phyloP scores from a whole-genome alignment of 2,329 filamentous ascomycete genomes.

The Calonectria crousiana region DNA sequence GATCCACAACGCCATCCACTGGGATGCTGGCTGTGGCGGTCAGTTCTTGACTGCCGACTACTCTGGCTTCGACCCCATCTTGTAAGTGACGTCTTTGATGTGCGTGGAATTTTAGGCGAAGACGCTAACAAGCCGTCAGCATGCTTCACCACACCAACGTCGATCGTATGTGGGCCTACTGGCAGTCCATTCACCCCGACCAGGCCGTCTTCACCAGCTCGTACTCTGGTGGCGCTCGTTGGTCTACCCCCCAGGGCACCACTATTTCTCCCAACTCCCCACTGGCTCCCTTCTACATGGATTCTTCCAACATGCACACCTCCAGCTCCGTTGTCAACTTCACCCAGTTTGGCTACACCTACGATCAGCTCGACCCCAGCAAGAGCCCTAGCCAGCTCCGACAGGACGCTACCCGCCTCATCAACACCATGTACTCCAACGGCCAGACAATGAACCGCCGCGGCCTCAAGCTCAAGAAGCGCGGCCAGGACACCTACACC shows the following conservation, averaged over 20 bases:
- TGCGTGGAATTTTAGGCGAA: not conserved
- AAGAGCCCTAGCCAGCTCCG: conserved; percentile 48
- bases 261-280: conserved; percentile 58
- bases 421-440: conserved; percentile 50
- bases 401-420: conserved; percentile 45
- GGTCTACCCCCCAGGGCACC: conserved; percentile 54
- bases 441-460: conserved; percentile 13
- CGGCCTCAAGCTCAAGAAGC: conserved; percentile 16
- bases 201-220: conserved; percentile 50
- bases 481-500: conserved; percentile 34
- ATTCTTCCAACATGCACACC: conserved; percentile 56
- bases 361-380: conserved; percentile 53
- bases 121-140: conserved; percentile 31
- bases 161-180: conserved; percentile 73
- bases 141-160: conserved; percentile 69
- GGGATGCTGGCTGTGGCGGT: conserved; percentile 54
- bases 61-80: conserved; percentile 60
- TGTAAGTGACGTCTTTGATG: conserved; percentile 46
- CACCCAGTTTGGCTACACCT: conserved; percentile 54
- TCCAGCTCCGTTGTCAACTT: conserved; percentile 50
- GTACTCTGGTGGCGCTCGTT: conserved; percentile 53
- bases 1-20: conserved; percentile 58
- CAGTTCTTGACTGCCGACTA: conserved; percentile 56
- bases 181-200: conserved; percentile 57
- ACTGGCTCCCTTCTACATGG: conserved; percentile 63